phyloP scores from a whole-genome alignment of 2,329 filamentous ascomycete genomes.

The Nannizziopsis barbatae region DNA sequence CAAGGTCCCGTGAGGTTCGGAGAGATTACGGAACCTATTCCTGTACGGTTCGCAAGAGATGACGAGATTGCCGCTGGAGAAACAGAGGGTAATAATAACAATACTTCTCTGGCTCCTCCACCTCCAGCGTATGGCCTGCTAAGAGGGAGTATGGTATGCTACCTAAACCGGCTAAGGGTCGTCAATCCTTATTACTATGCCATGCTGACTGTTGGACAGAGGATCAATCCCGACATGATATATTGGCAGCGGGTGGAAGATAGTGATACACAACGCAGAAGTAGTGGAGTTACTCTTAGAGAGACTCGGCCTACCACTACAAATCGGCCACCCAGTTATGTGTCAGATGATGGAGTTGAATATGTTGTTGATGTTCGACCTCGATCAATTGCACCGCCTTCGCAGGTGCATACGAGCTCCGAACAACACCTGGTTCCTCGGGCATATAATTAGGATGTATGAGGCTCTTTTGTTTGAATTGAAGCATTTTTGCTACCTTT shows the following conservation, averaged over 20 bases:
- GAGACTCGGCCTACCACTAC: conserved; percentile 20
- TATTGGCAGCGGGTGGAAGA: conserved; percentile 61
- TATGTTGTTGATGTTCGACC: conserved; percentile 60
- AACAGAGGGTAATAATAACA: conserved; percentile 41
- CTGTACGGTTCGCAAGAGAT: conserved; percentile 61
- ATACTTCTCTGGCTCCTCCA: conserved; percentile 33
- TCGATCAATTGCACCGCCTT: conserved; percentile 36
- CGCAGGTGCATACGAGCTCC: background rate
- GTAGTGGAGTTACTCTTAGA: background rate
- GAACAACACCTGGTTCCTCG: too few species aligned
- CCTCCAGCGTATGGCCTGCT: conserved; percentile 81
- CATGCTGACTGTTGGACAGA: conserved; percentile 31
- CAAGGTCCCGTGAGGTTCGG: conserved; percentile 51
- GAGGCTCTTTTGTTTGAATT: too few species aligned
- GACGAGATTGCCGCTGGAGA: conserved; percentile 51
- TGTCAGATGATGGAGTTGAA: conserved; percentile 60
- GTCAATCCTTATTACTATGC: background rate
- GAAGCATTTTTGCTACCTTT: too few species aligned
- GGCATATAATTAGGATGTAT: too few species aligned
- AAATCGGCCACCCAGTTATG: conserved; percentile 62
- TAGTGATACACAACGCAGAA: background rate
- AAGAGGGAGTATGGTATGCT: conserved; percentile 67
- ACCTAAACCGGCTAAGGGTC: background rate
- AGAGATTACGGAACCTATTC: conserved; percentile 61
- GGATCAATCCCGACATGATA: conserved; percentile 68